These are phyloP conservation scores for Melanopsichium pennsylvanicum DNA, from an alignment of 1,284 basidiomycete genomes.

Conservation along the genomic window DNA sequence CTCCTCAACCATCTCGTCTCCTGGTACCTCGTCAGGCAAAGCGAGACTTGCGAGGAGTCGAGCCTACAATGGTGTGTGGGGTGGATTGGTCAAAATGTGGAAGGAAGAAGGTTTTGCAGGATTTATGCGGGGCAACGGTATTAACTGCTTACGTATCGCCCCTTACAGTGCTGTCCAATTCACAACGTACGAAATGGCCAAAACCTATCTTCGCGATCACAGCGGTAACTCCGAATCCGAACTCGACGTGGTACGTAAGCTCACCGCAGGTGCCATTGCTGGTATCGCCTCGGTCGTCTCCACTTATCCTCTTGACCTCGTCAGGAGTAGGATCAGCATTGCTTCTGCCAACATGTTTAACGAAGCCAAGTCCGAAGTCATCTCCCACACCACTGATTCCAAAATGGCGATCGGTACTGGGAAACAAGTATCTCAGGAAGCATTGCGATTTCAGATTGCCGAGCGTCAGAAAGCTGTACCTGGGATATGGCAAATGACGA, in stretches of 20 bases:
- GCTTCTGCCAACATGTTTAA: slow-evolving; percentile 68
- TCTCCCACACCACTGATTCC: not conserved
- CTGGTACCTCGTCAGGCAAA: not conserved
- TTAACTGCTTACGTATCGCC: slow-evolving; percentile 89
- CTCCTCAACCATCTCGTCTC: slow-evolving; percentile 1
- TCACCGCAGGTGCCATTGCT: slow-evolving; percentile 84
- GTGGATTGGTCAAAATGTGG: slow-evolving; percentile 74
- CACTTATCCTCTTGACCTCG: slow-evolving; percentile 91
- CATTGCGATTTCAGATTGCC: slow-evolving; percentile 22
- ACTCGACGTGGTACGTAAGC: slow-evolving; percentile 81
- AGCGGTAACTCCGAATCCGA: slow-evolving; percentile 69
- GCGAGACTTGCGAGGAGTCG: slow-evolving; percentile 24
- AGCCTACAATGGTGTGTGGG: slow-evolving; percentile 59
- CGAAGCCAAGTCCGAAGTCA: slow-evolving; percentile 40
- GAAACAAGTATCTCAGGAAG: slow-evolving; percentile 11
- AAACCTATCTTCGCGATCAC: slow-evolving; percentile 69
- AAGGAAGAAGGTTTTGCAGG: slow-evolving; percentile 88
- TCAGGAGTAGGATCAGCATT: slow-evolving; percentile 89
- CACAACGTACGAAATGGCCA: slow-evolving; percentile 84
- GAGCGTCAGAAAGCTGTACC: slow-evolving; percentile 66
- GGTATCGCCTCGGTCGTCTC: slow-evolving; percentile 89
- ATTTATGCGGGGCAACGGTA: slow-evolving; percentile 84
- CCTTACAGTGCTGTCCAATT: slow-evolving; percentile 85
- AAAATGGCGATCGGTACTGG: not conserved
- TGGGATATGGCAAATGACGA: slow-evolving; percentile 86